phyloP scores from a whole-genome alignment of 768 basidiomycete species.

The Lactarius deliciosus region DNA sequence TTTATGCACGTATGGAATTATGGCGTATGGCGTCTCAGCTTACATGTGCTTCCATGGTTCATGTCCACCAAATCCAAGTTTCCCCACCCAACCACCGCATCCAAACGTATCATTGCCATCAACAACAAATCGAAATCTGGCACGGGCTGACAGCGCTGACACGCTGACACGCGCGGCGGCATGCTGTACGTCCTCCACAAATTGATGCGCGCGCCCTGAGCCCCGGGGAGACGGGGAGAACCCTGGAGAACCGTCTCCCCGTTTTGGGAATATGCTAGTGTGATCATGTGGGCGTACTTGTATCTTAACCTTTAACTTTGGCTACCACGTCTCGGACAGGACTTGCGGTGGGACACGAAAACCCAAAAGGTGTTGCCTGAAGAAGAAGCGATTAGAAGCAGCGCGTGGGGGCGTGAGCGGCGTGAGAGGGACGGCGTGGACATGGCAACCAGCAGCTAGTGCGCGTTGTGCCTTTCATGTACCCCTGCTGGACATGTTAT shows the following conservation, averaged over 20 bases:
- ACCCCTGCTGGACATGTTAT: not conserved
- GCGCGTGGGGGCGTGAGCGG: not conserved
- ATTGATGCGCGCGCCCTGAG: not conserved
- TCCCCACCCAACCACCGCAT: too few species aligned
- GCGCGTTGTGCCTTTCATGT: not conserved
- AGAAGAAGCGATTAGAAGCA: not conserved
- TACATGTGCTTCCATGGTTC: not conserved
- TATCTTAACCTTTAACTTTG: not conserved
- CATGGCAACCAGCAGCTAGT: not conserved
- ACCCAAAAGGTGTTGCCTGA: not conserved
- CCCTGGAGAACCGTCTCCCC: not conserved
- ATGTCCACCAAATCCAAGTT: not conserved
- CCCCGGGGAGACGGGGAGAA: not conserved
- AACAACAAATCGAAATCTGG: not conserved
- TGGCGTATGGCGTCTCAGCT: not conserved
- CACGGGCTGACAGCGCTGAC: not conserved
- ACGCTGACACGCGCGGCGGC: not conserved
- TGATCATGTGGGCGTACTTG: not conserved
- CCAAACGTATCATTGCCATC: not conserved
- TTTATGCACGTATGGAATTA: too few species aligned
- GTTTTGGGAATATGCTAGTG: not conserved
- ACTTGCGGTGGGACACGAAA: not conserved
- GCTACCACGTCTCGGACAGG: not conserved
- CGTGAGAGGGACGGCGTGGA: not conserved
- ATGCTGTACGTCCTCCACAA: not conserved